A percentile compares a stretch with the other conserved stretches of the same genome.
Conservation (phyloP, 176 grass and related monocot genomes). For the Oryza rufipogon region DNA sequence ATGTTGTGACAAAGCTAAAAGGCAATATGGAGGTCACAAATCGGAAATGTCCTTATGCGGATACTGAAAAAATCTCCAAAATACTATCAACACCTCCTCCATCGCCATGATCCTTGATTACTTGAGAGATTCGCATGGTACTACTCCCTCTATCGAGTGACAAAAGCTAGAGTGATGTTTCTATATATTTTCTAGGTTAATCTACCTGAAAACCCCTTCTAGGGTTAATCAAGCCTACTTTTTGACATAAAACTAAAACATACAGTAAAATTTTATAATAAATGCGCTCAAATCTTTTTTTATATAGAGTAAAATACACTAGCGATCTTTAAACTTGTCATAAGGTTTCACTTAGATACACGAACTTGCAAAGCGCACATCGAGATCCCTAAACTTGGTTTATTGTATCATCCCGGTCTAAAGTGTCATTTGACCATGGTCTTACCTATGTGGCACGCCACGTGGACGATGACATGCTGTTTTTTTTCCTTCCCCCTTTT, state of each 20-base stretch:
- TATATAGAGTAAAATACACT: too few species aligned
- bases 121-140: background rate
- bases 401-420: too few species aligned
- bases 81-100: background rate
- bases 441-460: too few species aligned
- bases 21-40: background rate
- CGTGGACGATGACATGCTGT: too few species aligned
- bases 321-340: too few species aligned
- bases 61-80: background rate
- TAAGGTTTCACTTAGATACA: too few species aligned
- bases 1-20: background rate
- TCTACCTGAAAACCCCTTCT: background rate
- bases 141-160: background rate
- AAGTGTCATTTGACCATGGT: too few species aligned
- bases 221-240: background rate
- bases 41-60: background rate
- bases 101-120: background rate
- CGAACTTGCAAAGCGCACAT: too few species aligned
- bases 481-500: too few species aligned
- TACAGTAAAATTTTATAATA: too few species aligned
- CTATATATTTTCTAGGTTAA: background rate
- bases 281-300: too few species aligned
- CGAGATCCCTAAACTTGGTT: too few species aligned
- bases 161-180: background rate
- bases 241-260: background rate